These are phyloP conservation scores for Chaetomium fimeti DNA, from an alignment of 495 filamentous ascomycete species.

Conservation along the genomic window DNA sequence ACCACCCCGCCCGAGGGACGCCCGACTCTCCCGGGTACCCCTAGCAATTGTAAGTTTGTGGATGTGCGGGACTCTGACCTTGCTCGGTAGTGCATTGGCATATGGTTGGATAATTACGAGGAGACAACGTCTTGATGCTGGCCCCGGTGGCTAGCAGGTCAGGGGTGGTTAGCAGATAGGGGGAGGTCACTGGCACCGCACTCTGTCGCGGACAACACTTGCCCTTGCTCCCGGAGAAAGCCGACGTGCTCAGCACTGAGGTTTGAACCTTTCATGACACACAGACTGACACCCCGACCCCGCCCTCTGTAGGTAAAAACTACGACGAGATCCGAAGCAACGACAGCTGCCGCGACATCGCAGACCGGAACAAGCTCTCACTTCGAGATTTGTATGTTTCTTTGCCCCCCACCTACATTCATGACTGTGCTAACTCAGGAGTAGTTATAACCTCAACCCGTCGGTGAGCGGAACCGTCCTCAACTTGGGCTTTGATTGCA, in stretches of 20 bases:
- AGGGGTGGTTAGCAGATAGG: neutral
- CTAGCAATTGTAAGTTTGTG: slow-evolving; percentile 28
- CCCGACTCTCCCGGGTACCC: slow-evolving; percentile 27
- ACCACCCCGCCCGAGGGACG: neutral
- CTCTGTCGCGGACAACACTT: neutral
- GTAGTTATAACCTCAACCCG: slow-evolving; percentile 33
- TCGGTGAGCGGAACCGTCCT: slow-evolving; percentile 27
- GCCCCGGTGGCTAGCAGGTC: neutral
- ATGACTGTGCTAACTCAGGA: neutral
- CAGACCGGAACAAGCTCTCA: slow-evolving; percentile 16
- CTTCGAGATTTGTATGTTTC: slow-evolving; percentile 27
- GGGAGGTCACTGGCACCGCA: no score
- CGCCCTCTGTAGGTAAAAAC: slow-evolving; percentile 13
- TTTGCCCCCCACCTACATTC: neutral
- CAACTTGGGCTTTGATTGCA: slow-evolving; percentile 13
- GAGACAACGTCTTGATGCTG: neutral
- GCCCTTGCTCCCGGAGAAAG: neutral
- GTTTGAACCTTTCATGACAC: neutral
- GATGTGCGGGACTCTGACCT: neutral
- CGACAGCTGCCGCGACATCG: slow-evolving; percentile 25
- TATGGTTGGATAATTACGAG: neutral
- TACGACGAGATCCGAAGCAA: slow-evolving; percentile 10
- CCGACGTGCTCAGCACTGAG: neutral
- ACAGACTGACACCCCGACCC: neutral
- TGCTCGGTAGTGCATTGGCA: neutral